Conservation (phyloP, 352 stramenopile species). For the Phytophthora brassicae region DNA sequence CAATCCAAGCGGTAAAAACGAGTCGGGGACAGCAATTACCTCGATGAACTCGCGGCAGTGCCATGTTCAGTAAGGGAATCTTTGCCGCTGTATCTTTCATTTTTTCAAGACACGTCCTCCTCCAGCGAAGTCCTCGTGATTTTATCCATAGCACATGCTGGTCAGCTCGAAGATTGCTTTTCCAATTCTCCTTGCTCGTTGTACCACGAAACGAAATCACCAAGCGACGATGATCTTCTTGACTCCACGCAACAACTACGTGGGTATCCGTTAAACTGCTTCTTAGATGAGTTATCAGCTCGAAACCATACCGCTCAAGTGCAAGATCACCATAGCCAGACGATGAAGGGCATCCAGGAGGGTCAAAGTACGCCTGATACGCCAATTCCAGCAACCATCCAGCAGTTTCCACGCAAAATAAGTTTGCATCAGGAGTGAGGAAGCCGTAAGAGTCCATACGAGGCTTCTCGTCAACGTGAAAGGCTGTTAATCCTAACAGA, state of each 20-base stretch:
- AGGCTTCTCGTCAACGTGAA: slow-evolving; percentile 69
- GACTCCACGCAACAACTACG: slow-evolving; percentile 55
- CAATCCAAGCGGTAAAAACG: background rate
- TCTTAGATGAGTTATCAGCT: slow-evolving; percentile 80
- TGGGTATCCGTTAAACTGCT: slow-evolving; percentile 82
- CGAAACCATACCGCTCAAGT: slow-evolving; percentile 75
- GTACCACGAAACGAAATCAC: slow-evolving; percentile 87
- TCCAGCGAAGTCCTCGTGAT: slow-evolving; percentile 54
- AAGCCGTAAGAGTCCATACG: slow-evolving; percentile 66
- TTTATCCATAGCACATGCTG: slow-evolving; percentile 82
- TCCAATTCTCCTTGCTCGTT: slow-evolving; percentile 88
- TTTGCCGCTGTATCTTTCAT: slow-evolving; percentile 66
- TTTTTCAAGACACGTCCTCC: slow-evolving; percentile 62
- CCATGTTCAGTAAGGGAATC: slow-evolving; percentile 82
- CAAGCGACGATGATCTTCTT: slow-evolving; percentile 59
- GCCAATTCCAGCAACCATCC: slow-evolving; percentile 80
- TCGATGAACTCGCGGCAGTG: slow-evolving; percentile 80
- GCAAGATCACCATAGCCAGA: slow-evolving; percentile 76
- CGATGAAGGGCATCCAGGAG: slow-evolving; percentile 66
- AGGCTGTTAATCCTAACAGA: slow-evolving; percentile 65
- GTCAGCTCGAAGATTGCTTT: slow-evolving; percentile 84
- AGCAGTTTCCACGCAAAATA: slow-evolving; percentile 89
- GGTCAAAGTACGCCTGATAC: slow-evolving; percentile 89
- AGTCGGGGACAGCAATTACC: slow-evolving; percentile 36
- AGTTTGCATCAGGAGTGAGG: slow-evolving; percentile 62